These are phyloP conservation scores for Pleurotus citrinopileatus DNA, from an alignment of 768 basidiomycete species.

Conservation along the genomic window DNA sequence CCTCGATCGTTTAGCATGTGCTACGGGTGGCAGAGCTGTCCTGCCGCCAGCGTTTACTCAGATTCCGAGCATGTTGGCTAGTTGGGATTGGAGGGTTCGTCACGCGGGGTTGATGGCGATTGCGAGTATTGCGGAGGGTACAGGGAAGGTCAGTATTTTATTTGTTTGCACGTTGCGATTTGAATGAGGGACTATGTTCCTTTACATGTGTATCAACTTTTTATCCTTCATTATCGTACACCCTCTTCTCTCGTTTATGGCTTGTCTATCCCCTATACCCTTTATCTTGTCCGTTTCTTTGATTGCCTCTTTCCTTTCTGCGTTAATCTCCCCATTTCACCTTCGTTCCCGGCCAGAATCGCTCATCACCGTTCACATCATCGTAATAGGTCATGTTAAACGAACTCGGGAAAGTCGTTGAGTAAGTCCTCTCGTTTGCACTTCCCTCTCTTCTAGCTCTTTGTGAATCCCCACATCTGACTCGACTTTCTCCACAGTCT, in stretches of 20 bases:
- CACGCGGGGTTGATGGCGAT: constrained; percentile 89
- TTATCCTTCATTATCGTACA: not conserved
- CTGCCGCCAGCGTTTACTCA: constrained; percentile 79
- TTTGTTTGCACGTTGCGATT: too few species aligned
- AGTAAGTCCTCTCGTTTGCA: constrained; percentile 56
- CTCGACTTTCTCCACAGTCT: constrained; percentile 38
- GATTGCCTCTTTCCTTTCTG: too few species aligned
- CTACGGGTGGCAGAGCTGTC: constrained; percentile 71
- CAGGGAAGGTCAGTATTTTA: constrained; percentile 49
- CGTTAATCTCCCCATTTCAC: too few species aligned
- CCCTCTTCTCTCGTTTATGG: not conserved
- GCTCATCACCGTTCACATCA: too few species aligned
- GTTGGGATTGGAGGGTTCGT: constrained; percentile 80
- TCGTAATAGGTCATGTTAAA: constrained; percentile 78
- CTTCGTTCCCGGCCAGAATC: too few species aligned
- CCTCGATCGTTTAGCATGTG: constrained; percentile 77
- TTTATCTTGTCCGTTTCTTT: not conserved
- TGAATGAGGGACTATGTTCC: too few species aligned
- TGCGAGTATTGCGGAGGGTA: constrained; percentile 83
- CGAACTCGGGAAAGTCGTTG: constrained; percentile 78
- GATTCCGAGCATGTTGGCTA: constrained; percentile 79
- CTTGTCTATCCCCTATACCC: not conserved
- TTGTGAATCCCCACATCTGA: not conserved
- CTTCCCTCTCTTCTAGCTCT: not conserved
- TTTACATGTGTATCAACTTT: not conserved